Base-by-base conservation (phyloP, 1,284 basidiomycete genomes). In the Wolfiporia cocos region DNA sequence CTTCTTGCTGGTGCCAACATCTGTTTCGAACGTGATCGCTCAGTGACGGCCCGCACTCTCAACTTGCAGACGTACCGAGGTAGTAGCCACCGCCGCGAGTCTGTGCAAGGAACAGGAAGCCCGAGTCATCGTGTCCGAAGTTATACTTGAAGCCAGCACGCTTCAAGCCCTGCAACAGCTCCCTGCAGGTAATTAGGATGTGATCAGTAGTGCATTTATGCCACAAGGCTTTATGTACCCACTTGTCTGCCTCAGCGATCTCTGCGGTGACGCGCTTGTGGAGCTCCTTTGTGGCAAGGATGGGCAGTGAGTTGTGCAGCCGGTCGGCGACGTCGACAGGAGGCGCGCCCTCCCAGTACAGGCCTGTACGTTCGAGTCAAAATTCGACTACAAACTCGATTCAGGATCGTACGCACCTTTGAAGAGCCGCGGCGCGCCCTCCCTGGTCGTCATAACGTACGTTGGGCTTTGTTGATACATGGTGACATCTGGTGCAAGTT, bases 381-480 rank as follows among this genome's bases (percentile, higher is more conserved):
- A 14, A n/a, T 12, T 37, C n/a, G n/a, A n/a, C n/a, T n/a, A n/a
- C n/a, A n/a, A n/a, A n/a, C n/a, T n/a, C n/a, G n/a, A n/a, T n/a
- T n/a, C n/a, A n/a, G n/a, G n/a, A n/a, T n/a, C n/a, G n/a, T 7
- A 56, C 64, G 44, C 43, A 66, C 64, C 42, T 29, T 59, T 51
- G 41, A 71, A 58, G 45, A 65, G 58, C 6, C 52, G 61, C 12
- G 58, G 62, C 61, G 62, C 63, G 45, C 66, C 74, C 51, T 64
- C 65, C 61, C 62, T 69, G 34, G 65, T 71, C 47, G 56, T 69
- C 72, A 84, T 78, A 50, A 85, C 62, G 55, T 78, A 82, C 7
- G 78, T 84, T 3, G 75, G 69, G 23, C 68, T 68, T 20, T 82
- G 69, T 58, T 86, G 83, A 46, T 74, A 72, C 64, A 84, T 75